Conservation (phyloP, 2,329 filamentous ascomycete genomes). For the Fusarium denticulatum region DNA sequence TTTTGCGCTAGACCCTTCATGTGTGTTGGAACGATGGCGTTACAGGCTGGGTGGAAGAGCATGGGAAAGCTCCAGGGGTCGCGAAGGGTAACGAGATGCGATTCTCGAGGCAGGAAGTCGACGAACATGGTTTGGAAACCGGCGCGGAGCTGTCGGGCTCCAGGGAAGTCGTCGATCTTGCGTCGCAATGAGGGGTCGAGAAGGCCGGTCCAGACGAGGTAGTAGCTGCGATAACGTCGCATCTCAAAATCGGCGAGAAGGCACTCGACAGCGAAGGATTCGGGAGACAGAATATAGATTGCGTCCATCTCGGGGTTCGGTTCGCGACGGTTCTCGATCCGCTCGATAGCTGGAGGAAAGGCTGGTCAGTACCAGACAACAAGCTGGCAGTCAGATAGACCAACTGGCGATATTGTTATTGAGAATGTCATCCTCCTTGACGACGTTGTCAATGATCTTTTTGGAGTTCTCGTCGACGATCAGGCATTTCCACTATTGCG, state of each 20-base stretch:
- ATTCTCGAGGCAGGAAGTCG: conserved; percentile 91
- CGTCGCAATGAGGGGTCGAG: conserved; percentile 76
- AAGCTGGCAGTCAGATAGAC: conserved; percentile 45
- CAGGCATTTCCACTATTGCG: conserved; percentile 89
- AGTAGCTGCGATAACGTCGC: conserved; percentile 80
- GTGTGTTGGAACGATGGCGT: conserved; percentile 82
- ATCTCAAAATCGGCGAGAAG: conserved; percentile 91
- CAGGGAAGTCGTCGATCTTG: conserved; percentile 76
- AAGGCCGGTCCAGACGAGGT: conserved; percentile 85
- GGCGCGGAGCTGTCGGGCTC: conserved; percentile 78
- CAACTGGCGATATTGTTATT: conserved; percentile 95
- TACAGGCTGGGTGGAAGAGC: conserved; percentile 90
- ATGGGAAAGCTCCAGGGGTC: conserved; percentile 97
- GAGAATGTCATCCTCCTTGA: conserved; percentile 96
- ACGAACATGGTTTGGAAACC: conserved; percentile 84
- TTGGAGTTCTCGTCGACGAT: conserved; percentile 86
- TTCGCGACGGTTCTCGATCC: conserved; percentile 86
- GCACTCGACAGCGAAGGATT: conserved; percentile 90
- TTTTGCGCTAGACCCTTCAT: conserved; percentile 89
- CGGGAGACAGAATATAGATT: conserved; percentile 88
- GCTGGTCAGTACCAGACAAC: conserved; percentile 23
- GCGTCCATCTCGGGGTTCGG: conserved; percentile 92
- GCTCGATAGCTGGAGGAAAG: conserved; percentile 80
- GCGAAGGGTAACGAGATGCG: conserved; percentile 87
- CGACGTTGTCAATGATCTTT: conserved; percentile 88